Base-by-base conservation (phyloP, 495 filamentous ascomycete genomes). In the Aspergillus heteromorphus region DNA sequence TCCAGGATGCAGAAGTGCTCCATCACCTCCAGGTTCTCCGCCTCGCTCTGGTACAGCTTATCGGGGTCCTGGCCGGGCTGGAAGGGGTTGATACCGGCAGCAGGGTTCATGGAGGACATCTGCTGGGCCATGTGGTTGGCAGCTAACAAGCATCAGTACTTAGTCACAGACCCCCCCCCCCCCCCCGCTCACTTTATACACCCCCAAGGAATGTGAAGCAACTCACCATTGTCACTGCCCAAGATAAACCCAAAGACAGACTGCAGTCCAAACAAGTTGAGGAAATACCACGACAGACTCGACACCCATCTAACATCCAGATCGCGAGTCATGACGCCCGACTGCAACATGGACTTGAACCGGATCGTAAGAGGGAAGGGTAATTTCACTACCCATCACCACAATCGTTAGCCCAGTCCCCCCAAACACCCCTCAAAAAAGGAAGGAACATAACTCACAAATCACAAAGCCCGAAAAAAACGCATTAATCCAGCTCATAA, bases 401-500 rank as follows among this genome's bases (percentile, higher is more conserved):
- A 48, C 47, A 13, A 6, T 18, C 6, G 58, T 68, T 51, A 68
- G 64, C 61, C 55, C 16, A 45, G 34, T 36, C 11, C 25, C 31
- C 40, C 29, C 30, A 34, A 27, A 10, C 19, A 48, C 20, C n/a
- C n/a, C n/a, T n/a, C n/a, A n/a, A n/a, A n/a, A n/a, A n/a, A n/a
- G n/a, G n/a, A n/a, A 30, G 53, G 27, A 45, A 4, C 16, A 36
- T 14, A 36, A 81, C 87, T 53, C 75, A 96, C 91, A 88, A 42
- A 97, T 96, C 36, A 98, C 93, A 69, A 95, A 98, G 18, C 93
- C 93, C 40, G 88, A 91, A 64, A 98, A 98, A 69, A 97, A 97
- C 0, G 93, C 91, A 76, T 97, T 98, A 63, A 98, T 97, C 93
- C 93, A 98, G 49, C 93, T 90, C 93, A 98, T 98, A 58, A 97